Percentiles rank a stretch among this genome's conserved stretches.
These are phyloP conservation scores for Biancaea sappan DNA, from an alignment of 306 rosid genomes.

Conservation along the genomic window DNA sequence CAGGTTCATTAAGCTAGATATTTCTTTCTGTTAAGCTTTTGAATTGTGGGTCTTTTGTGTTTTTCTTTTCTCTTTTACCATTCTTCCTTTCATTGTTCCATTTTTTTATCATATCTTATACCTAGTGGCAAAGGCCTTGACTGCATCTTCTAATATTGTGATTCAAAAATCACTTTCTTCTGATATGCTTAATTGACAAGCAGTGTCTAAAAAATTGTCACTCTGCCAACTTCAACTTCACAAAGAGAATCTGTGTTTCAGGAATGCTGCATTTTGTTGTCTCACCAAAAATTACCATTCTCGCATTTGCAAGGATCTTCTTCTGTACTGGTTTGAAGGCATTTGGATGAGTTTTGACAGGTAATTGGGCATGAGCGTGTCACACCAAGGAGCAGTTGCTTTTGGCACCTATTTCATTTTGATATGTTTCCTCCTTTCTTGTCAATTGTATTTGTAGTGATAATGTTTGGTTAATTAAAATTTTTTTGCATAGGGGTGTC, in stretches of 20 bases:
- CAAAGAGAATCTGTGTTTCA: constrained; percentile 41
- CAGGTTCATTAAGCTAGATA: background rate
- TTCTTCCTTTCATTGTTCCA: background rate
- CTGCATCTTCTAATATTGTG: background rate
- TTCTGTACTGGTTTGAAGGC: constrained; percentile 86
- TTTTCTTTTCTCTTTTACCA: constrained; percentile 8
- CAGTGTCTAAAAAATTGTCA: constrained; percentile 13
- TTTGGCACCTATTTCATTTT: constrained; percentile 1
- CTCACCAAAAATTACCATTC: constrained; percentile 64
- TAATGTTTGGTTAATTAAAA: constrained; percentile 22
- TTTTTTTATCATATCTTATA: constrained; percentile 8
- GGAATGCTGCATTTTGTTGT: constrained; percentile 82
- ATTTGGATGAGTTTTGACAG: constrained; percentile 72
- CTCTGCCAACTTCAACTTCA: constrained; percentile 29
- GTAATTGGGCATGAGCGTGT: constrained; percentile 41
- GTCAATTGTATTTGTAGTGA: background rate
- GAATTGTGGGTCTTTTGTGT: background rate
- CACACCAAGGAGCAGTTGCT: constrained; percentile 20
- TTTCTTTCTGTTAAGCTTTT: constrained; percentile 1
- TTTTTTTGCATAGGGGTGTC: constrained; percentile 1
- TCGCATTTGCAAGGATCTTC: constrained; percentile 60
- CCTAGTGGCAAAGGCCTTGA: constrained; percentile 16
- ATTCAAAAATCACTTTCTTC: background rate
- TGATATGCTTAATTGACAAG: constrained; percentile 7
- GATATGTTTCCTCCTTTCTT: background rate